phyloP scores from a whole-genome alignment of 768 basidiomycete species.

The Suillus paluster region DNA sequence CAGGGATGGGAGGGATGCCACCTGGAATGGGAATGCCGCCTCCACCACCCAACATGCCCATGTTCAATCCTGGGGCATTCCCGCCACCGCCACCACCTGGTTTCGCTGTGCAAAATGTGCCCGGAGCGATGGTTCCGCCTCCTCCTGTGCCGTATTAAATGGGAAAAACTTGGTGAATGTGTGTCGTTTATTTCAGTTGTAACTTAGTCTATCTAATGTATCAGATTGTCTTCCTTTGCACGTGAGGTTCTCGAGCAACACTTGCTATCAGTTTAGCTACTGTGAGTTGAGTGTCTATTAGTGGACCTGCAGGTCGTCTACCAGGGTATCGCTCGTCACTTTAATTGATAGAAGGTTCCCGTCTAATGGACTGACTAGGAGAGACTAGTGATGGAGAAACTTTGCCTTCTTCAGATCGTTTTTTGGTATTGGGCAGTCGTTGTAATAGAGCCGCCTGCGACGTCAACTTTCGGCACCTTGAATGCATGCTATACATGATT shows the following conservation, averaged over 20 bases:
- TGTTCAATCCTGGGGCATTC: slow-evolving; percentile 52
- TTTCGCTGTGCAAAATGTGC: slow-evolving; percentile 52
- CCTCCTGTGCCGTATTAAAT: slow-evolving; percentile 43
- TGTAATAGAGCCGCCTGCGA: too few species aligned
- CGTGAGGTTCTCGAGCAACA: neutral
- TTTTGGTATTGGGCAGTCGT: too few species aligned
- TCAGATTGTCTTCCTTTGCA: neutral
- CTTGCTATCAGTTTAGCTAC: neutral
- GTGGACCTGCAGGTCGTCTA: neutral
- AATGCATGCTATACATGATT: too few species aligned
- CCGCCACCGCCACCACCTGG: slow-evolving; percentile 72
- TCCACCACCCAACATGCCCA: slow-evolving; percentile 44
- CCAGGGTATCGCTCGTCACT: neutral
- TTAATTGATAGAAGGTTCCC: too few species aligned
- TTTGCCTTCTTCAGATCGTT: too few species aligned
- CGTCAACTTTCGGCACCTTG: too few species aligned
- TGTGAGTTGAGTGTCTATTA: neutral
- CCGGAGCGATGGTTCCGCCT: slow-evolving; percentile 49
- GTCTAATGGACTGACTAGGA: too few species aligned
- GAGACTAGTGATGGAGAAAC: too few species aligned
- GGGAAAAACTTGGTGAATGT: neutral
- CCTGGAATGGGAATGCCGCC: slow-evolving; percentile 42
- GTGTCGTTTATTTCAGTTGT: neutral
- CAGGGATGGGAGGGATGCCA: slow-evolving; percentile 39
- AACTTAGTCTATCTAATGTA: neutral